A percentile compares a stretch with the other conserved stretches of the same genome.
These are phyloP conservation scores for Barnettozyma salicaria DNA, from an alignment of 805 yeast genomes.

Conservation along the genomic window DNA sequence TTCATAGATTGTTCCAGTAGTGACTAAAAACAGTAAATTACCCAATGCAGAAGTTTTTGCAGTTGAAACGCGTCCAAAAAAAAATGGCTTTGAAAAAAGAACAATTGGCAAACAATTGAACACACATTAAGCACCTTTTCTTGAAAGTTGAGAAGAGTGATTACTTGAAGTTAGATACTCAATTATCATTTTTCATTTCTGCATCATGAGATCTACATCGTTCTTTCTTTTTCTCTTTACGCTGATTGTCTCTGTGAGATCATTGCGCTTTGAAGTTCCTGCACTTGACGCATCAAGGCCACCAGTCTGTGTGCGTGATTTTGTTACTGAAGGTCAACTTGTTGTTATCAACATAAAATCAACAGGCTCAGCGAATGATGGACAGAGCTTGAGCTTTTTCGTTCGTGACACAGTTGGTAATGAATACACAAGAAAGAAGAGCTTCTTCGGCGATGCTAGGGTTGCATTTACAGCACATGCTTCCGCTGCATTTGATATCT, in stretches of 20 bases:
- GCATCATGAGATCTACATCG: constrained; percentile 15
- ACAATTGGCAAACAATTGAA: constrained; percentile 6
- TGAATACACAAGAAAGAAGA: constrained; percentile 73
- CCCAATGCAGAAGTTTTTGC: background rate
- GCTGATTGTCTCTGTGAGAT: constrained; percentile 23
- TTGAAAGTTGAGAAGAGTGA: too few species aligned
- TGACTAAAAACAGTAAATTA: background rate
- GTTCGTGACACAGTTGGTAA: constrained; percentile 80
- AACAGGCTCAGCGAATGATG: constrained; percentile 76
- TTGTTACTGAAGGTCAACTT: constrained; percentile 74
- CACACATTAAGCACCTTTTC: background rate
- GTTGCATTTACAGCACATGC: constrained; percentile 83
- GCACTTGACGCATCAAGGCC: constrained; percentile 38
- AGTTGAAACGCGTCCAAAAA: constrained; percentile 5
- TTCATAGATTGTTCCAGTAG: too few species aligned
- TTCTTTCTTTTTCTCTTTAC: constrained; percentile 14
- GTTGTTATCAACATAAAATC: constrained; percentile 81
- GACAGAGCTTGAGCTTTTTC: constrained; percentile 65
- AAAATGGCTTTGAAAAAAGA: constrained; percentile 1
- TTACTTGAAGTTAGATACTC: too few species aligned
- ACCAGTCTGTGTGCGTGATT: constrained; percentile 89
- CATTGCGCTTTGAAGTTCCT: constrained; percentile 48
- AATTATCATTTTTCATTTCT: background rate
- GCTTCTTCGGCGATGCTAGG: constrained; percentile 63
- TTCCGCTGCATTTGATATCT: constrained; percentile 82